phyloP scores from a whole-genome alignment of 1,284 basidiomycete species.

The Trichosporon ovoides region DNA sequence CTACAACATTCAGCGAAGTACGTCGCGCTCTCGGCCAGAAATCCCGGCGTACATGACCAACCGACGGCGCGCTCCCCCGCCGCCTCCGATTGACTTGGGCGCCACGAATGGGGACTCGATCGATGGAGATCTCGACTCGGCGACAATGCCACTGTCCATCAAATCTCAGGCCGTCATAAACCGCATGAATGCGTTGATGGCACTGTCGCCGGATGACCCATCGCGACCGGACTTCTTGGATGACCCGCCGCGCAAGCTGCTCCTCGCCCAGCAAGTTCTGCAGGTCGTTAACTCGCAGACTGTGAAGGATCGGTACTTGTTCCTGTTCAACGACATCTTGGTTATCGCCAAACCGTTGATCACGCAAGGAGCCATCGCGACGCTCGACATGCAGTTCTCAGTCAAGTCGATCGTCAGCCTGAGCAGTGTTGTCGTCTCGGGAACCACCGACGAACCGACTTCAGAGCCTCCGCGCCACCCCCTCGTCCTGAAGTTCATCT shows the following conservation, averaged over 20 bases:
- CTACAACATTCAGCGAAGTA: background rate
- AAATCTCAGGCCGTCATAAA: conserved; percentile 26
- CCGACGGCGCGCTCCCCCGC: conserved; percentile 18
- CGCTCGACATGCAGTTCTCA: conserved; percentile 73
- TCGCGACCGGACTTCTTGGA: conserved; percentile 65
- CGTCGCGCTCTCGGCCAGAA: conserved; percentile 7
- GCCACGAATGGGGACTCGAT: conserved; percentile 19
- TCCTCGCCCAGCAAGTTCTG: conserved; percentile 77
- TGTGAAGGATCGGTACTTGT: conserved; percentile 92
- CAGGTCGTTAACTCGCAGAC: conserved; percentile 80
- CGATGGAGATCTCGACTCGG: conserved; percentile 15
- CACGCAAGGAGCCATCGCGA: conserved; percentile 57
- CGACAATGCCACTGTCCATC: background rate
- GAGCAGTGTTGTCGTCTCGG: conserved; percentile 51
- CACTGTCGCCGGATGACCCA: conserved; percentile 56
- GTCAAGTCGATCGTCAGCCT: conserved; percentile 83
- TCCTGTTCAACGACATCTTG: conserved; percentile 90
- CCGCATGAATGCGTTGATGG: conserved; percentile 54
- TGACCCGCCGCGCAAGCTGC: conserved; percentile 75
- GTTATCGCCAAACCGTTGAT: conserved; percentile 62
- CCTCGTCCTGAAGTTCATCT: conserved; percentile 63
- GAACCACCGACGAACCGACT: conserved; percentile 31
- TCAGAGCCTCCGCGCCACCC: conserved; percentile 54
- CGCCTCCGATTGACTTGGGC: conserved; percentile 17
- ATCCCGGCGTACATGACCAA: conserved; percentile 18